Evolutionary conservation across 1,284 basidiomycete genomes (phyloP).

Genomic region (Entoloma clypeatum): DNA sequence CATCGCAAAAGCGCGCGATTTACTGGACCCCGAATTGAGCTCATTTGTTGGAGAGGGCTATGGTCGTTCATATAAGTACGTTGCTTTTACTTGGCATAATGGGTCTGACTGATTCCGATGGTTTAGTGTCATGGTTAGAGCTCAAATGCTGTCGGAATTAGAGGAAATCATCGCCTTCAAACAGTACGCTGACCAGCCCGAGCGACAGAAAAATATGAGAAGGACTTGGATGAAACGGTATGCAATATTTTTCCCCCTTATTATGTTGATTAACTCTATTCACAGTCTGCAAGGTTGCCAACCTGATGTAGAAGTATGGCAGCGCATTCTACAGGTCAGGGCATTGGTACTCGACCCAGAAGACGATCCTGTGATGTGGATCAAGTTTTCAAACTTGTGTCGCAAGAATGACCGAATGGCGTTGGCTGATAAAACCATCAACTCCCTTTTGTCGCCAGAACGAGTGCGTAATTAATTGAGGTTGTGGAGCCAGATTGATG

Average conservation of each 20-base stretch:
- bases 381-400: slow-evolving; percentile 52
- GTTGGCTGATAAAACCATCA: slow-evolving; percentile 96
- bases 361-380: slow-evolving; percentile 98
- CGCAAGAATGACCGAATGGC: slow-evolving; percentile 56
- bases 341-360: slow-evolving; percentile 92
- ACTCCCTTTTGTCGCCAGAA: slow-evolving; percentile 77
- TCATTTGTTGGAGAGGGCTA: slow-evolving; percentile 96
- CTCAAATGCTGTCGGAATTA: slow-evolving; percentile 97
- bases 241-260: slow-evolving; percentile 15
- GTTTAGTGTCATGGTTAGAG: slow-evolving; percentile 87
- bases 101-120: slow-evolving; percentile 4
- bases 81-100: neutral
- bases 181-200: slow-evolving; percentile 90
- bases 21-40: slow-evolving; percentile 89
- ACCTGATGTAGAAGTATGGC: slow-evolving; percentile 99
- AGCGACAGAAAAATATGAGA: slow-evolving; percentile 81
- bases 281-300: slow-evolving; percentile 90
- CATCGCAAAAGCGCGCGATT: slow-evolving; percentile 93
- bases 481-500: slow-evolving; percentile 2
- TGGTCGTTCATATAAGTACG: slow-evolving; percentile 92
- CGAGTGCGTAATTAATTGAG: slow-evolving; percentile 37
- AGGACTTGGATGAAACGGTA: slow-evolving; percentile 95
- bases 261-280: neutral
- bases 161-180: slow-evolving; percentile 99
- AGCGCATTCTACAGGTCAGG: slow-evolving; percentile 94